These are phyloP conservation scores for Pezicula rhizophila DNA, from an alignment of 2,329 filamentous ascomycete species.

Conservation along the genomic window DNA sequence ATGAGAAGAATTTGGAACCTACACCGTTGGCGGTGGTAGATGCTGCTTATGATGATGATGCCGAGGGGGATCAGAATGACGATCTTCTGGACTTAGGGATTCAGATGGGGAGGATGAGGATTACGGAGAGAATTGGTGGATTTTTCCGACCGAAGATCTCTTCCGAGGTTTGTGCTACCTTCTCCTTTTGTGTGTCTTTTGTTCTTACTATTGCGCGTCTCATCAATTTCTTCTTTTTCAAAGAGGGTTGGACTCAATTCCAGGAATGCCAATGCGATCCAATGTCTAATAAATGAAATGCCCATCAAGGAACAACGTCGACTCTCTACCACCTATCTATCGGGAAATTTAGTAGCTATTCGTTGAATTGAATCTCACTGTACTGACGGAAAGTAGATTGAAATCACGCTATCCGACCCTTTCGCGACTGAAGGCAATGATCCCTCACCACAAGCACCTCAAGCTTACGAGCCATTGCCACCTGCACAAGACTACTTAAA, in stretches of 20 bases:
- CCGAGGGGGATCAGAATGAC: constrained; percentile 45
- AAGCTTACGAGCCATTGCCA: constrained; percentile 11
- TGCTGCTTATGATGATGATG: constrained; percentile 60
- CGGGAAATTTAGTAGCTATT: too few relatives aligned
- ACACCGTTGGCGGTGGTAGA: constrained; percentile 59
- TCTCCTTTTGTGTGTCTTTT: constrained; percentile 5
- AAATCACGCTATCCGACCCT: constrained; percentile 13
- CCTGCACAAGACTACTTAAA: constrained; percentile 47
- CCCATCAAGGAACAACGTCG: too few relatives aligned
- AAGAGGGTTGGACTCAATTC: background rate
- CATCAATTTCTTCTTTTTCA: constrained; percentile 1
- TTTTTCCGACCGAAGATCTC: constrained; percentile 64
- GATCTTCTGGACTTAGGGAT: constrained; percentile 69
- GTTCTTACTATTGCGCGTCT: background rate
- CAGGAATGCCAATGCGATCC: too few relatives aligned
- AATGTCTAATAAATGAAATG: too few relatives aligned
- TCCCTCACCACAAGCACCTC: constrained; percentile 8
- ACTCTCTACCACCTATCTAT: too few relatives aligned
- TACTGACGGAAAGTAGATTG: constrained; percentile 7
- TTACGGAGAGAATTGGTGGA: constrained; percentile 70
- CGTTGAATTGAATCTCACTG: too few relatives aligned
- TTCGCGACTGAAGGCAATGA: constrained; percentile 14
- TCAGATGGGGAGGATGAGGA: constrained; percentile 63
- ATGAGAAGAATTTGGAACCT: constrained; percentile 57
- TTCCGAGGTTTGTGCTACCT: constrained; percentile 57